Base-by-base conservation (phyloP, 345 rosid species). In the Cardamine occulta region DNA sequence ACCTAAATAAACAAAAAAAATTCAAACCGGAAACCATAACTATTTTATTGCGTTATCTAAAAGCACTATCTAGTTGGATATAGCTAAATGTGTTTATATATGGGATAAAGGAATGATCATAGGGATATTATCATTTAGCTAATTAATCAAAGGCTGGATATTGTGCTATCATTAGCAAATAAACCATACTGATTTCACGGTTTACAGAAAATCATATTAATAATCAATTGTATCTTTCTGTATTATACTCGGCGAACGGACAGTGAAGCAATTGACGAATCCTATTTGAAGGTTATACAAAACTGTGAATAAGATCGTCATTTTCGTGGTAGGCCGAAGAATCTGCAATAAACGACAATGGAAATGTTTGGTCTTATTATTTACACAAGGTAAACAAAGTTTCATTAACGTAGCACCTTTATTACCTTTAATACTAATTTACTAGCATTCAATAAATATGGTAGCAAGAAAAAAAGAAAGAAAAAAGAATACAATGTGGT, bases 341-440 rank as follows among this genome's bases (percentile, higher is more conserved):
- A 40, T 54, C 55, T 23, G 31, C 19, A 17, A 39, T 14, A 17
- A 45, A 28, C 45, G 32, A 47, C n/a, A n/a, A 45, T 23, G 6
- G 37, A 49, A 62, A 62, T 62, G 21, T 12, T 51, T 73, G 19
- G 42, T 17, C 54, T 15, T 64, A 17, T 19, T 55, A 44, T 55
- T 55, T 55, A 65, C 54, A 67, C 19, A 63, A 0, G 10, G 9
- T 3, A 54, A 31, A 29, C 19, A 5, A 18, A 26, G 5, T 66
- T 64, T 45, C 12, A 32, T 14, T 39, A 49, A 34, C 63, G 71
- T 63, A 76, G 12, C 57, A 70, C 17, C 18, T 63, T 76, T 76
- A 44, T 68, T 68, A 59, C 60, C 63, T 75, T 76, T 21, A 54
- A 45, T n/a, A n/a, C 9, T n/a, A 15, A n/a, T 45, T 74, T 32